Evolutionary conservation across 768 basidiomycete species (phyloP).

Genomic region (Cubamyces lactineus): DNA sequence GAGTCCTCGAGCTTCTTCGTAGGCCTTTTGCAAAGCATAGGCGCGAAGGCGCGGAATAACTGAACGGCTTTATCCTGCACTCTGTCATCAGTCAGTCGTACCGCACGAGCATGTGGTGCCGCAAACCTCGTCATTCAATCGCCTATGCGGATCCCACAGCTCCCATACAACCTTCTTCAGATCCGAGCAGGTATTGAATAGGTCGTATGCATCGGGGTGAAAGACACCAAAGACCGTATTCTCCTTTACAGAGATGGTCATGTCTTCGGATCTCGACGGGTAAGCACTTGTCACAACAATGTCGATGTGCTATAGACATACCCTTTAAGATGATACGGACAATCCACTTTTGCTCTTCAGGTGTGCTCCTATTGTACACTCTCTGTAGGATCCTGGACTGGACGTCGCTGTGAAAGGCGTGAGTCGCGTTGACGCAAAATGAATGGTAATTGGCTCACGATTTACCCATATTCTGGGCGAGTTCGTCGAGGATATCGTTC

Average conservation of each 20-base stretch:
- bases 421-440: conserved; percentile 13
- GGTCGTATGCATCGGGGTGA: conserved; percentile 91
- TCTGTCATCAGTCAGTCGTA: background rate
- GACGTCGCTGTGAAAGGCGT: conserved; percentile 53
- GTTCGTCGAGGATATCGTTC: conserved; percentile 78
- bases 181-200: conserved; percentile 97
- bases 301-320: conserved; percentile 29
- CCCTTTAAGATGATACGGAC: conserved; percentile 96
- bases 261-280: conserved; percentile 52
- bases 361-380: conserved; percentile 76
- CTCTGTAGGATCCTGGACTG: conserved; percentile 78
- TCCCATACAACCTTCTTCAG: conserved; percentile 92
- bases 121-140: conserved; percentile 61
- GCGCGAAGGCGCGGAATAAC: conserved; percentile 85
- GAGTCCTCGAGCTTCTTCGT: conserved; percentile 80
- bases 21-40: conserved; percentile 93
- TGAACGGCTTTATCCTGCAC: conserved; percentile 80
- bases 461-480: conserved; percentile 73
- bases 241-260: conserved; percentile 92
- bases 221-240: conserved; percentile 90
- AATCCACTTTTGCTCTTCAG: conserved; percentile 94
- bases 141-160: conserved; percentile 72
- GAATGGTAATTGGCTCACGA: conserved; percentile 49
- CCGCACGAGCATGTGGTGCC: background rate
- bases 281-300: background rate